Base-by-base conservation (phyloP, 768 basidiomycete genomes). In the Tylopilus vinaceipallidus region DNA sequence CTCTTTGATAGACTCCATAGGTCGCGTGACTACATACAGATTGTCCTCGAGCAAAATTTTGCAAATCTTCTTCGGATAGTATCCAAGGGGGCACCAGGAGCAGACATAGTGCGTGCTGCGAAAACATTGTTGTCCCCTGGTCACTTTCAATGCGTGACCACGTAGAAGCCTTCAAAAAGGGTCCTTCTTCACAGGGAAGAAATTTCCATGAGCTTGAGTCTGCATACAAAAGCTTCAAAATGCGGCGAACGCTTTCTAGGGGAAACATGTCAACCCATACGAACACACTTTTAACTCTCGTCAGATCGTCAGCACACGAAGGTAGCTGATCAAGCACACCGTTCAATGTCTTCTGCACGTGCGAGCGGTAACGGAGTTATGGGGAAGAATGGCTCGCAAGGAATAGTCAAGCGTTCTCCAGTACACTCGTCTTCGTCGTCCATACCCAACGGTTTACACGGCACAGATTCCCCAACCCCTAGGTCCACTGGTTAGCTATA, bases 241-340 rank as follows among this genome's bases (percentile, higher is more conserved):
- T 50, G 24, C 71, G 68, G 57, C 79, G 76, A 13, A 72, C 70
- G 9, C 78, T 83, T 58, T 74, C 72, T 20, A 85, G 61, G 4
- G 81, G 80, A 40, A 79, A 71, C 48, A 72, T 71, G 23, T 73
- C 71, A 14, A 82, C 55, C 81, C 82, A 83, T 22, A 69, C 62
- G 20, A 67, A 61, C 34, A 82, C 61, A 26, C 81, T 83, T 44
- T 22, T 19, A 9, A 42, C 14, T 19, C 34, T 29, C 3, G 24
- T 54, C 32, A 58, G 44, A 49, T 35, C n/a, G 36, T 16, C 9
- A 33, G 17, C 37, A 7, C 6, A 22, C 42, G 19, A 27, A 42
- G 26, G 52, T 1, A 10, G 26, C 13, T 27, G 20, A 17, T 27
- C 26, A n/a, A 23, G 48, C 70, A 36, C 55, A 80, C 81, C 73